Base-by-base conservation (phyloP, 2,329 filamentous ascomycete species). In the Scytalidium sp. region DNA sequence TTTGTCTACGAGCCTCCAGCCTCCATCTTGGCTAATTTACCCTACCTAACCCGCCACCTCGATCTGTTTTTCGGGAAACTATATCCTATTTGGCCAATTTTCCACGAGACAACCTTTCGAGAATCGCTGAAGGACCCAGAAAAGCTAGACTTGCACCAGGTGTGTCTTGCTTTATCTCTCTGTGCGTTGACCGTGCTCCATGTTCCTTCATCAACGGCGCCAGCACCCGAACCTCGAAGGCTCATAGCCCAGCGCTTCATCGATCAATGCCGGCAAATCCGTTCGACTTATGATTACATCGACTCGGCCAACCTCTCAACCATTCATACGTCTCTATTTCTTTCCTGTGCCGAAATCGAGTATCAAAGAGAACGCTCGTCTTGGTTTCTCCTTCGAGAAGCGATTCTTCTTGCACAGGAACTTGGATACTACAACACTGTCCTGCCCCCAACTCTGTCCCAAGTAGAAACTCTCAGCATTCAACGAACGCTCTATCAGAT, bases 401-500 rank as follows among this genome's bases (percentile, higher is more conserved):
- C 71, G 19, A 75, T 76, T 47, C 67, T 68, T 47, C 64, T 73
- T 63, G 60, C 74, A 44, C 64, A 79, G 59, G 63, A 73, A 60
- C 58, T 74, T 8, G 68, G 72, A 10, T 67, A 75, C 17, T 69
- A 74, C 50, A 68, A 71, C 39, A 61, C 66, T n/a, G 62, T 69
- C 3, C 54, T 60, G 6, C 63, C 69, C 50, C 54, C 53, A 4
- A 55, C 53, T 1, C 52, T 75, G 1, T 53, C 62, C 4, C 57
- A 59, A 3, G 56, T 67, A 2, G 71, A 75, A 46, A 62, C 69
- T 20, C 67, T 71, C 20, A 64, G 68, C 44, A 60, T 73, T 44
- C 75, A 79, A 53, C 68, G 78, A 3, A 61, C 79, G 1, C 80
- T 81, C 59, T 81, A 78, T 77, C 72, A 79, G 53, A 72, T 71